Evolutionary conservation across 1,284 basidiomycete species (phyloP).

Genomic region (Trichosporon sp.): DNA sequence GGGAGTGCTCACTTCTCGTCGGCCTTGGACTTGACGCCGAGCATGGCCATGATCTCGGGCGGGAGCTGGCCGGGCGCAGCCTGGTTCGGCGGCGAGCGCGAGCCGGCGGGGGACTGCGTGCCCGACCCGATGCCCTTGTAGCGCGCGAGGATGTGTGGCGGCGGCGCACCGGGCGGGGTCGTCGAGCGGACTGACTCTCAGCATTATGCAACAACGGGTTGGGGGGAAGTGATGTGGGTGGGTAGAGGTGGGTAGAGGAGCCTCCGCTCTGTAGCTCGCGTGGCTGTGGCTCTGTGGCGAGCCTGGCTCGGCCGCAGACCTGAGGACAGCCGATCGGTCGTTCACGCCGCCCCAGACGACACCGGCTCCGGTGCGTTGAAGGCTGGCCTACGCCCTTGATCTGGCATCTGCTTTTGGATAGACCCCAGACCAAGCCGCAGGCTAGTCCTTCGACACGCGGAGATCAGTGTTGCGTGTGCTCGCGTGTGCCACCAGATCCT

Average conservation of each 20-base stretch:
- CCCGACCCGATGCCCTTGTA: conserved; percentile 1
- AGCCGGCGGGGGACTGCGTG: neutral
- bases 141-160: conserved; percentile 18
- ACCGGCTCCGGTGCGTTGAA: neutral
- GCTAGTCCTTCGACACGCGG: neutral
- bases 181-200: conserved; percentile 23
- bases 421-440: neutral
- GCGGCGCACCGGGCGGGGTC: conserved; percentile 18
- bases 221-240: neutral
- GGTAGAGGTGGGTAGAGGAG: neutral
- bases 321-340: neutral
- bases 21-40: conserved; percentile 31
- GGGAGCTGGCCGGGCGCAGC: conserved; percentile 26
- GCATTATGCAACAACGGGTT: conserved; percentile 6
- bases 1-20: conserved; percentile 11
- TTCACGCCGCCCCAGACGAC: neutral
- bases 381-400: neutral
- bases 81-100: neutral
- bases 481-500: neutral
- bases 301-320: neutral
- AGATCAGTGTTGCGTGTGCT: neutral
- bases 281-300: neutral
- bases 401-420: neutral
- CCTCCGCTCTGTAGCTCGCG: neutral
- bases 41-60: conserved; percentile 41